Percentiles rank a stretch among this genome's conserved stretches.
These are phyloP conservation scores for Lanmaoa pseudosensibilis DNA, from an alignment of 768 basidiomycete genomes.

Conservation along the genomic window DNA sequence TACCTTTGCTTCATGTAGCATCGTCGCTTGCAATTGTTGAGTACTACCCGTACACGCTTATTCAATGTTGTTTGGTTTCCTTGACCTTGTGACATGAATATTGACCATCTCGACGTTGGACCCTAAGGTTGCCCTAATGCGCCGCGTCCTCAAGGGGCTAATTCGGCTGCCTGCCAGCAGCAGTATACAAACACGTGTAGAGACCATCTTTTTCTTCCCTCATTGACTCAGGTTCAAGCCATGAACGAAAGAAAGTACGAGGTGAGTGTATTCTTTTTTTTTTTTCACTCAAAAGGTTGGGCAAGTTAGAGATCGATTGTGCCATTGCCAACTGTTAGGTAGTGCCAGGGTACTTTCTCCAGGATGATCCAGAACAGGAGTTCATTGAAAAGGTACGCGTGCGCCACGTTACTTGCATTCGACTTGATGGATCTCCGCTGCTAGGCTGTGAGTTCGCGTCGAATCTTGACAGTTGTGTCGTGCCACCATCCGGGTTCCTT, in stretches of 20 bases:
- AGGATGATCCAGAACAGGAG: conserved; percentile 1
- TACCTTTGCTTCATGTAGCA: conserved; percentile 32
- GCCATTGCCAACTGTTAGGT: not conserved
- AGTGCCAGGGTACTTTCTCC: conserved; percentile 8
- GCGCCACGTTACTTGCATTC: not conserved
- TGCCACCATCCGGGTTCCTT: not conserved
- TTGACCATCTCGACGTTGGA: not conserved
- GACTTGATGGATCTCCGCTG: not conserved
- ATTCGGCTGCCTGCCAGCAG: not conserved
- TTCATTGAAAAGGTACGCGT: not conserved
- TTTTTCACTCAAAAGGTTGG: no score
- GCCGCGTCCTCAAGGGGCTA: not conserved
- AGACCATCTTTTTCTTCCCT: no score
- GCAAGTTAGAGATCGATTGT: not conserved
- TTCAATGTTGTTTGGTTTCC: not conserved
- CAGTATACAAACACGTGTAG: not conserved
- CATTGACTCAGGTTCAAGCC: not conserved
- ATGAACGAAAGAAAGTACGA: not conserved
- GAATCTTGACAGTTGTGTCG: not conserved
- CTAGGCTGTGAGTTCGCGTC: not conserved
- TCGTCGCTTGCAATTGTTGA: conserved; percentile 25
- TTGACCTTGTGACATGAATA: not conserved
- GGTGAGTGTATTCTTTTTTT: no score
- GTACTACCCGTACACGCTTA: conserved; percentile 14
- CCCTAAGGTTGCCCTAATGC: no score